phyloP scores from a whole-genome alignment of 2,329 filamentous ascomycete genomes.

The Rutstroemia sydowiana region DNA sequence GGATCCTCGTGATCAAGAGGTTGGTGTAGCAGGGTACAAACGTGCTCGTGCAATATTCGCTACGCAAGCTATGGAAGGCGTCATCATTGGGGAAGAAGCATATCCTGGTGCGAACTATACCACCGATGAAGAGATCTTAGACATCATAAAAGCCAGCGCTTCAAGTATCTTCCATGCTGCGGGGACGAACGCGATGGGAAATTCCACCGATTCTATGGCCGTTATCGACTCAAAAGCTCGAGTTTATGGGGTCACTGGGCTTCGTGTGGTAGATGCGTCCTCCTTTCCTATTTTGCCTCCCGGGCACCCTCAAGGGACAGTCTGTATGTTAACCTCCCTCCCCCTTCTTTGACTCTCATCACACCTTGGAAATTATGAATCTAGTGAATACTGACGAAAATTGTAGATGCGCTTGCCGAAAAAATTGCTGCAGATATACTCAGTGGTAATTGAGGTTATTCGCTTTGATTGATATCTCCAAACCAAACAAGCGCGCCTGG shows the following conservation, averaged over 20 bases:
- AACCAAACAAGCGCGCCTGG: too few relatives aligned
- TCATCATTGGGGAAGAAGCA: slow-evolving; percentile 16
- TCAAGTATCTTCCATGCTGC: slow-evolving; percentile 42
- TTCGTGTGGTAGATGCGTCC: slow-evolving; percentile 23
- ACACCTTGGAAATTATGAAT: too few relatives aligned
- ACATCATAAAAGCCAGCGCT: slow-evolving; percentile 25
- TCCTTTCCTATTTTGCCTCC: slow-evolving; percentile 28
- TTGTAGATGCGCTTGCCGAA: too few relatives aligned
- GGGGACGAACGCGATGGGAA: slow-evolving; percentile 52
- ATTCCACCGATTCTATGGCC: slow-evolving; percentile 31
- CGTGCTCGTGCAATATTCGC: slow-evolving; percentile 32
- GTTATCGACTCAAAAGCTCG: slow-evolving; percentile 21
- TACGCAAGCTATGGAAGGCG: slow-evolving; percentile 12
- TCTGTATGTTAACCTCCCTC: slow-evolving; percentile 32
- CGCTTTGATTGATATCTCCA: too few relatives aligned
- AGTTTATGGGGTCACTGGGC: slow-evolving; percentile 17
- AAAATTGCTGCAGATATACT: too few relatives aligned
- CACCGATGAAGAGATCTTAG: slow-evolving; percentile 20
- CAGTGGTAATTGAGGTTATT: too few relatives aligned
- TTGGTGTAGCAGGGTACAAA: slow-evolving; percentile 37
- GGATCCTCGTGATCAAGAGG: slow-evolving; percentile 36
- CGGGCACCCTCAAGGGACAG: slow-evolving; percentile 36
- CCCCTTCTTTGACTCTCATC: too few relatives aligned
- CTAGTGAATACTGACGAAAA: too few relatives aligned
- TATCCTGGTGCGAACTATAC: slow-evolving; percentile 15